Conservation (phyloP, 768 basidiomycete genomes). For the Hericium coralloides region DNA sequence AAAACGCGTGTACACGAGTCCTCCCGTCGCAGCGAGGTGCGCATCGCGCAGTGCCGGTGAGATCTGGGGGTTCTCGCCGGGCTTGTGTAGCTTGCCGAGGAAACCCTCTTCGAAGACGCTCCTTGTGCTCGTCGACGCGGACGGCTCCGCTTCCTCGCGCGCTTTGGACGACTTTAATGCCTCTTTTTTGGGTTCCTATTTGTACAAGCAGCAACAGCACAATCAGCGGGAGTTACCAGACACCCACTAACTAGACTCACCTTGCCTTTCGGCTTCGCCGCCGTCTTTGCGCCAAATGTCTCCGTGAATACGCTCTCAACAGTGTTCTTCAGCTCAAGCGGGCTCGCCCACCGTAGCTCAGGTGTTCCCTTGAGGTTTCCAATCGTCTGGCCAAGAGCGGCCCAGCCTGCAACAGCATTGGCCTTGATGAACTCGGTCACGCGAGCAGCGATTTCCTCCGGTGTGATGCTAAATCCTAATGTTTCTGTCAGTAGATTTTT, state of each 20-base stretch:
- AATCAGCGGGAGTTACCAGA: not conserved
- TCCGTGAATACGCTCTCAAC: slow-evolving; percentile 62
- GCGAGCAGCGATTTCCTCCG: slow-evolving; percentile 47
- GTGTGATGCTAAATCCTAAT: slow-evolving; percentile 71
- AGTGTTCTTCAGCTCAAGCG: slow-evolving; percentile 76
- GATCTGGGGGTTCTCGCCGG: slow-evolving; percentile 89
- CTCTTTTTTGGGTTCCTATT: slow-evolving; percentile 45
- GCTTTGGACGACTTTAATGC: slow-evolving; percentile 23
- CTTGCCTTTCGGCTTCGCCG: slow-evolving; percentile 57
- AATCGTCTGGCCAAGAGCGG: slow-evolving; percentile 58
- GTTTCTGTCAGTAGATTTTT: not conserved
- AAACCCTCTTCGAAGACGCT: slow-evolving; percentile 93
- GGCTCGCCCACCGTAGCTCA: slow-evolving; percentile 71
- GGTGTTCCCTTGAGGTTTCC: slow-evolving; percentile 52
- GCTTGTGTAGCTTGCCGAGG: slow-evolving; percentile 84
- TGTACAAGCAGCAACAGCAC: not conserved
- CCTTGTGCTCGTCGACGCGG: slow-evolving; percentile 29
- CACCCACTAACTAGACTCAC: slow-evolving; percentile 23
- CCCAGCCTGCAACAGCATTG: slow-evolving; percentile 61
- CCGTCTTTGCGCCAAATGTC: slow-evolving; percentile 66
- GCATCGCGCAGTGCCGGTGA: slow-evolving; percentile 66
- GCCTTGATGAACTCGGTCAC: slow-evolving; percentile 51
- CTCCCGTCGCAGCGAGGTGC: slow-evolving; percentile 74
- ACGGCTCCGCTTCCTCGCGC: slow-evolving; percentile 27
- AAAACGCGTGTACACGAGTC: slow-evolving; percentile 89